Percentiles rank a stretch among this genome's conserved stretches.
These are phyloP conservation scores for Apodospora peruviana DNA, from an alignment of 495 filamentous ascomycete species.

Conservation along the genomic window DNA sequence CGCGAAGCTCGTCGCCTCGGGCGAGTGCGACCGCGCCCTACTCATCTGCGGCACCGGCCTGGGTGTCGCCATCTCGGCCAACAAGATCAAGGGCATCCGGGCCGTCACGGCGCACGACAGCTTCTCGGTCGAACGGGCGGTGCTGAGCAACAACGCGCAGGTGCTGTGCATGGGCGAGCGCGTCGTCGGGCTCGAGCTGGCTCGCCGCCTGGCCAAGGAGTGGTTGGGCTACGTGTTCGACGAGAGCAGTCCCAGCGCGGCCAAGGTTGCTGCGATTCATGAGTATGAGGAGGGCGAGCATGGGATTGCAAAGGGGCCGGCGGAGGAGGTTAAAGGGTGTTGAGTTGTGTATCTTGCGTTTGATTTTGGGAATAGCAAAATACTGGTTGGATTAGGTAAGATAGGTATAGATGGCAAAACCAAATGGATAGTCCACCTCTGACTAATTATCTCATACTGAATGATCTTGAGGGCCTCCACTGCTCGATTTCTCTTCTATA, in stretches of 20 bases:
- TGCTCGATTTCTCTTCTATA: no score
- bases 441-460: no score
- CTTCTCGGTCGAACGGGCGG: constrained; percentile 74
- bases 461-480: no score
- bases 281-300: constrained; percentile 56
- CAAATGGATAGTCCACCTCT: no score
- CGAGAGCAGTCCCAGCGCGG: constrained; percentile 61
- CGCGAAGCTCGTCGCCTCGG: constrained; percentile 58
- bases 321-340: constrained; percentile 17
- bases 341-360: constrained; percentile 6
- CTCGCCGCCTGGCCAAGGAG: constrained; percentile 69
- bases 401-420: neutral
- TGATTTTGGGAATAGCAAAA: neutral
- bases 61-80: constrained; percentile 79
- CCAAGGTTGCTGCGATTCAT: constrained; percentile 69
- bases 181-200: constrained; percentile 75
- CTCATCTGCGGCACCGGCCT: constrained; percentile 86
- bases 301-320: constrained; percentile 14
- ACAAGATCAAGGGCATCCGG: constrained; percentile 79
- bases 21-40: constrained; percentile 70
- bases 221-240: constrained; percentile 83
- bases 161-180: constrained; percentile 85
- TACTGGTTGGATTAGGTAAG: neutral
- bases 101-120: constrained; percentile 85
- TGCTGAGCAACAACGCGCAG: constrained; percentile 81